Conservation (phyloP, 495 filamentous ascomycete species). For the Penicillium cataractarum region DNA sequence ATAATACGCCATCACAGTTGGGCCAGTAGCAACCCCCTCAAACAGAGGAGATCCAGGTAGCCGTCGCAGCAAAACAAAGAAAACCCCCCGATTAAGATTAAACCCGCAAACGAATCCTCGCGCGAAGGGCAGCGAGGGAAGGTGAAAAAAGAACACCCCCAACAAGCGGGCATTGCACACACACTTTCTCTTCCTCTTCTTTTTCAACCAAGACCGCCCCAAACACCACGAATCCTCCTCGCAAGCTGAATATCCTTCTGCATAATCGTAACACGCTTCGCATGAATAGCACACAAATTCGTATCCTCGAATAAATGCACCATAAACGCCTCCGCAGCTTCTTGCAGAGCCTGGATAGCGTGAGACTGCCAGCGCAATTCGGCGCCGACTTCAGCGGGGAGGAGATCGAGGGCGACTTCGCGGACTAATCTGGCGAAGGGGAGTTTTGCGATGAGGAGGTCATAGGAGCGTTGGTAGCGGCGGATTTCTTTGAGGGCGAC, state of each 20-base stretch:
- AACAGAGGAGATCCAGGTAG: neutral
- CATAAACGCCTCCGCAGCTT: conserved; percentile 89
- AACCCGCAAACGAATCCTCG: conserved; percentile 1
- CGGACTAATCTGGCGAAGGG: conserved; percentile 89
- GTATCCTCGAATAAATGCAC: conserved; percentile 95
- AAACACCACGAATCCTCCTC: conserved; percentile 74
- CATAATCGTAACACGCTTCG: conserved; percentile 96
- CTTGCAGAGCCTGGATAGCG: conserved; percentile 86
- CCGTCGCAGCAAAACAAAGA: neutral
- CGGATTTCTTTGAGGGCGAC: conserved; percentile 85
- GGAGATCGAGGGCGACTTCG: conserved; percentile 72
- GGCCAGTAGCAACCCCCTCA: neutral
- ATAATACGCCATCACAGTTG: conserved; percentile 13
- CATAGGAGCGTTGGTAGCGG: conserved; percentile 78
- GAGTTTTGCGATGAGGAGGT: conserved; percentile 77
- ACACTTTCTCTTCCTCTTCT: too few relatives aligned
- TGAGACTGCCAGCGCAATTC: conserved; percentile 90
- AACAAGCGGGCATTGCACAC: too few relatives aligned
- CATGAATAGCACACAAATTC: conserved; percentile 93
- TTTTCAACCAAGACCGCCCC: conserved; percentile 62
- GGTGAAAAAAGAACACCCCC: too few relatives aligned
- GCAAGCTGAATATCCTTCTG: conserved; percentile 95
- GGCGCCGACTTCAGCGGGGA: conserved; percentile 51
- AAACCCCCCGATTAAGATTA: conserved; percentile 18
- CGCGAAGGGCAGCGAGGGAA: neutral